phyloP scores from a whole-genome alignment of 768 basidiomycete genomes.

The Lactifluus volemus region DNA sequence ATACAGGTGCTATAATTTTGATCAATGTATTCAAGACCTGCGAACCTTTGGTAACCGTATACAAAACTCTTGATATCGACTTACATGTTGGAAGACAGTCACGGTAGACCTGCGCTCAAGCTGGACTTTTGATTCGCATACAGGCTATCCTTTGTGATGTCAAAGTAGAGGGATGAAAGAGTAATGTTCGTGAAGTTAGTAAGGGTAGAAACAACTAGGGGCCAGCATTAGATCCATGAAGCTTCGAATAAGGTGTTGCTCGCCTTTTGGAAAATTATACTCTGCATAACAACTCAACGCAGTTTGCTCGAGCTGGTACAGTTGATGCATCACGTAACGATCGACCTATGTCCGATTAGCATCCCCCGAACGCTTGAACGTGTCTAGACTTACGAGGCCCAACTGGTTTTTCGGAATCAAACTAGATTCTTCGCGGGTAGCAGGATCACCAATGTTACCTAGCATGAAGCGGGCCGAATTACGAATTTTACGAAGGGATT shows the following conservation, averaged over 20 bases:
- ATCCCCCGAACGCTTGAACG: not conserved
- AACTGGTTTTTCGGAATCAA: conserved; percentile 40
- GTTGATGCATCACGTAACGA: conserved; percentile 77
- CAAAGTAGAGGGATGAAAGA: conserved; percentile 87
- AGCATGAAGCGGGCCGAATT: conserved; percentile 83
- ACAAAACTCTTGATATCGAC: conserved; percentile 27
- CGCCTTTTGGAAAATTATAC: conserved; percentile 82
- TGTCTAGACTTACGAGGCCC: conserved; percentile 46
- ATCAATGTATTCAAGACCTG: conserved; percentile 64
- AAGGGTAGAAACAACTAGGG: conserved; percentile 59
- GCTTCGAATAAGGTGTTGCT: not conserved
- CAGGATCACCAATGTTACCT: conserved; percentile 54
- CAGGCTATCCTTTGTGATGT: conserved; percentile 81
- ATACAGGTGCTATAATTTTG: conserved; percentile 69
- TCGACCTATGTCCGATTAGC: conserved; percentile 49
- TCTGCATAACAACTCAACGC: conserved; percentile 60
- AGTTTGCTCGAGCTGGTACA: conserved; percentile 60
- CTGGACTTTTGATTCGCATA: conserved; percentile 58
- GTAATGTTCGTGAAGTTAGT: conserved; percentile 75
- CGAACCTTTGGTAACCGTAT: not conserved
- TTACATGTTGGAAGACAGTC: conserved; percentile 63
- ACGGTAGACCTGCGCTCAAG: conserved; percentile 54
- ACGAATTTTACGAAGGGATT: conserved; percentile 74
- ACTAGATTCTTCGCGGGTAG: conserved; percentile 23
- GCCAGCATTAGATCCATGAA: conserved; percentile 1